phyloP scores from a whole-genome alignment of 1,139 yeast genomes.

The Arxiozyma heterogenica region DNA sequence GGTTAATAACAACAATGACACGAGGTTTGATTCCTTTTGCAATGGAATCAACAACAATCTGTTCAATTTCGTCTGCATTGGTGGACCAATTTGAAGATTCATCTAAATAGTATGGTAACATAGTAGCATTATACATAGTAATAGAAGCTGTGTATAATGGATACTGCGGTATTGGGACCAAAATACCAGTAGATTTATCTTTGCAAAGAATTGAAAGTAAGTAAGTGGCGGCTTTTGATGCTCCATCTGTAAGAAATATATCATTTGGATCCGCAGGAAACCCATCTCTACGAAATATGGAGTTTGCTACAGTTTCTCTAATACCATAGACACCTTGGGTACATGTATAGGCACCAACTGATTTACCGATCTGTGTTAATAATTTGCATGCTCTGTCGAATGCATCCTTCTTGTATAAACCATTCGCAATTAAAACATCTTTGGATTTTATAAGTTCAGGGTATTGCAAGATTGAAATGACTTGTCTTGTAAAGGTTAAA shows the following conservation, averaged over 20 bases:
- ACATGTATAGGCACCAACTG: slow-evolving; percentile 88
- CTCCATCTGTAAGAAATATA: slow-evolving; percentile 84
- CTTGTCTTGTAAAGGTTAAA: slow-evolving; percentile 86
- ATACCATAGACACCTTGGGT: slow-evolving; percentile 76
- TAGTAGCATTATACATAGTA: slow-evolving; percentile 68
- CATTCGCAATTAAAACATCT: slow-evolving; percentile 17
- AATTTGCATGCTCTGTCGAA: slow-evolving; percentile 59
- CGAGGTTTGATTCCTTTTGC: slow-evolving; percentile 55
- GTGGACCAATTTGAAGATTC: slow-evolving; percentile 80
- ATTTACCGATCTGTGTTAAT: slow-evolving; percentile 51
- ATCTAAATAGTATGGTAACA: slow-evolving; percentile 79
- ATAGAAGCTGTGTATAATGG: slow-evolving; percentile 91
- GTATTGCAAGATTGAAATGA: slow-evolving; percentile 72
- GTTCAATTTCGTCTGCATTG: slow-evolving; percentile 55
- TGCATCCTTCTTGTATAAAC: slow-evolving; percentile 59
- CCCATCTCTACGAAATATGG: slow-evolving; percentile 64
- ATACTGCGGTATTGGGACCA: slow-evolving; percentile 95
- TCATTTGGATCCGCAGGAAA: slow-evolving; percentile 56
- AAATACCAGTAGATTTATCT: slow-evolving; percentile 64
- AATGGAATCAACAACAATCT: slow-evolving; percentile 43
- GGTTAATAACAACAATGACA: slow-evolving; percentile 85
- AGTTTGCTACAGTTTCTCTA: slow-evolving; percentile 70
- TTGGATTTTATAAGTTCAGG: slow-evolving; percentile 47
- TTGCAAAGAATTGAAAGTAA: slow-evolving; percentile 60
- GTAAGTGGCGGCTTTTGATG: slow-evolving; percentile 82